Evolutionary conservation across 1,284 basidiomycete species (phyloP), one percentile per base, ranked within the genome.

Genomic region (Violaceomyces palustris): DNA sequence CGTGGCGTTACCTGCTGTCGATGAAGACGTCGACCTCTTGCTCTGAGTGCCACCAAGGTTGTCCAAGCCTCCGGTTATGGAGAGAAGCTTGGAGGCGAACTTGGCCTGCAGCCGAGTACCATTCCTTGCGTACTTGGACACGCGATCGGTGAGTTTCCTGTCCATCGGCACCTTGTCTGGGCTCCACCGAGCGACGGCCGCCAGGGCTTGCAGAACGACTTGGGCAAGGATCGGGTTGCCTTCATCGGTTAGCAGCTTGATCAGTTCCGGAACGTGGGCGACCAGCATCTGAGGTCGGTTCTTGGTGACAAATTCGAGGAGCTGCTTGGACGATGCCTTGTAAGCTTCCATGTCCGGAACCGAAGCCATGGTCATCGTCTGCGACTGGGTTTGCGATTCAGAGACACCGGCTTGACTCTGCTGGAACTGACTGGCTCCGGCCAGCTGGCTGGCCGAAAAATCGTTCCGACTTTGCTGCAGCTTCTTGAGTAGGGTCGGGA

Each of bases 61-160:
- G n/a, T n/a, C n/a, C n/a, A n/a, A n/a, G n/a, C n/a, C n/a, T 18
- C 48, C 37, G 14, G 71, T 65, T 14, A 69, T 58, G 0, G 85
- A 82, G 8, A 96, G 66, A 35, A 91, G 77, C 19, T 89, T 82
- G 1, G 87, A 82, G 0, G 90, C 88, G 73, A 88, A 92, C 73
- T 97, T 97, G 17, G 90, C 86, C 64, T 87, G 83, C 15, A 81
- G 78, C 15, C 78, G 77, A 25, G 85, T 82, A 1, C 82, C 79
- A 9, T 81, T 79, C 25, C 83, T 71, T 0, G 82, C 85, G 56
- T 83, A 80, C 23, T 80, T 78, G 42, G 76, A 76, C 7, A 86
- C 77, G 12, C 83, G 79, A 27, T 92, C 87, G 8, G 83, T 73
- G 1, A 83, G 55, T 41, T 67, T 66, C 31, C 69, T 75, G 50